Evolutionary conservation across 768 basidiomycete species (phyloP), one percentile per base, ranked within the genome.

Genomic region (Candolleomyces aberdarensis): DNA sequence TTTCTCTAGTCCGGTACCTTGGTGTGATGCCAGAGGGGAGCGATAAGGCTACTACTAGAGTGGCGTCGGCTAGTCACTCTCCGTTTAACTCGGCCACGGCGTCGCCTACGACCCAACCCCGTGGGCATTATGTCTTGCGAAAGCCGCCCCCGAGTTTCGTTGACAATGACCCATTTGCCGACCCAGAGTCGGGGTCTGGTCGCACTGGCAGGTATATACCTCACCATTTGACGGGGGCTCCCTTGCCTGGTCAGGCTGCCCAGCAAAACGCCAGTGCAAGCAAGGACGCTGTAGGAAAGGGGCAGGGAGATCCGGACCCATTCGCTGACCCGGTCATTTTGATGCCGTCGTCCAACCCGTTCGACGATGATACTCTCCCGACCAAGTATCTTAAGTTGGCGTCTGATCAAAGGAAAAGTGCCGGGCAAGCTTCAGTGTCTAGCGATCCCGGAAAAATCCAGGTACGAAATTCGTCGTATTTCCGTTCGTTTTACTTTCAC

Each of bases 361-460:
- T 59, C 39, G 48, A 51, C 3, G 49, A 59, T 19, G 29, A 36
- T 44, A 52, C 48, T 43, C 20, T 59, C 40, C 58, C 58, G 10
- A 59, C 58, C 14, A 51, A 59, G 40, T 59, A 52, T 22, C 13
- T 59, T 1, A 52, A 41, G 3, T 40, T 52, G 29, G 36, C 3
- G 36, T 36, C 36, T 7, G 13, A 49, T 13, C 36, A 59, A 3
- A 26, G 41, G 49, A 44, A 40, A 32, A 59, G 39, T 44, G 39
- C 41, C 39, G 50, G 58, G 9, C 44, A 47, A 13, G 46, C 46
- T 22, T 58, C 57, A 11, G 32, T 49, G 31, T 58, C 57, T 20
- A 49, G 36, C 44, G 44, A 20, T 58, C 46, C 17, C 32, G 54
- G 54, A 14, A 14, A 1, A n/a, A 52, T 29, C 6, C 50, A 52